Evolutionary conservation across 2,329 filamentous ascomycete genomes (phyloP).

Genomic region (Aspergillus spinulosporus): DNA sequence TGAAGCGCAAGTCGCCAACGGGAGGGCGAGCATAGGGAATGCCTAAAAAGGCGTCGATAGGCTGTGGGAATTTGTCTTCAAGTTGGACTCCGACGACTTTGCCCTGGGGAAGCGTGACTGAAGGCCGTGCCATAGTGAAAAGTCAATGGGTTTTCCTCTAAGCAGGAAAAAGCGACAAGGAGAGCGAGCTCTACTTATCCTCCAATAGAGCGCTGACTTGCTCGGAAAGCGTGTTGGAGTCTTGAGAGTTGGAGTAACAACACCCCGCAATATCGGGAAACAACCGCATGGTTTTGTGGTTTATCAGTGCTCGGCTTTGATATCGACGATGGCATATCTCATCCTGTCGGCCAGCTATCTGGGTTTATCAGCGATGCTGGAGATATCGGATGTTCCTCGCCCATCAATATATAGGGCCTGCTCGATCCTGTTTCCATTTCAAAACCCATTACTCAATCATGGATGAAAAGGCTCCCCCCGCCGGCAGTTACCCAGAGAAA

Average conservation of each 20-base stretch:
- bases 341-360: neutral
- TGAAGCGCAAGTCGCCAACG: slow-evolving; percentile 12
- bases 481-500: neutral
- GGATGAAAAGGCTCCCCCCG: neutral
- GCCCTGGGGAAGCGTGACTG: slow-evolving; percentile 29
- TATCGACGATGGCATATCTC: neutral
- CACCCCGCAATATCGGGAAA: slow-evolving; percentile 4
- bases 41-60: slow-evolving; percentile 43
- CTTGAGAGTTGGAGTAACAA: neutral
- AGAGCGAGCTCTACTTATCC: slow-evolving; percentile 4
- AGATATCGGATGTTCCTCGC: neutral
- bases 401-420: neutral
- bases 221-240: slow-evolving; percentile 9
- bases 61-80: slow-evolving; percentile 25
- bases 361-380: neutral
- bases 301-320: neutral
- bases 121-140: slow-evolving; percentile 36
- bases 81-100: slow-evolving; percentile 31
- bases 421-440: neutral
- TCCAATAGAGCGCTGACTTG: slow-evolving; percentile 2
- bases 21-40: slow-evolving; percentile 15
- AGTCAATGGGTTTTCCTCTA: too few relatives aligned
- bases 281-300: neutral
- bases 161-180: neutral
- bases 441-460: neutral